Evolutionary conservation across 2,329 filamentous ascomycete species (phyloP).

Genomic region (Ascosphaera apis): DNA sequence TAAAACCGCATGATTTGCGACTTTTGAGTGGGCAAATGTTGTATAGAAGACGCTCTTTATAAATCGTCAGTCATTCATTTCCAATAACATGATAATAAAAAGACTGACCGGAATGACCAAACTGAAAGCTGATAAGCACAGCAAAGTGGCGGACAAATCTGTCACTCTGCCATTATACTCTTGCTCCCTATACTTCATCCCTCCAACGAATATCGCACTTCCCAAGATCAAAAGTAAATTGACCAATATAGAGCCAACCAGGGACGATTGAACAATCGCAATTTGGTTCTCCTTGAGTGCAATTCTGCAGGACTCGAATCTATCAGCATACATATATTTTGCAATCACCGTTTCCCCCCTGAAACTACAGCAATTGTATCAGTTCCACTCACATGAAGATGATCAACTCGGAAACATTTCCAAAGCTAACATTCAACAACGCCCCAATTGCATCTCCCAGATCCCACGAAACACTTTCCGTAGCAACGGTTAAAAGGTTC

Average conservation of each 20-base stretch:
- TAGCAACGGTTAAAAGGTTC: constrained; percentile 47
- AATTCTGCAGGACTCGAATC: no score
- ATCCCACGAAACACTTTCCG: constrained; percentile 48
- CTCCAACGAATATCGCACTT: constrained; percentile 76
- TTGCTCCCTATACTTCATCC: constrained; percentile 70
- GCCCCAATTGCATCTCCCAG: constrained; percentile 53
- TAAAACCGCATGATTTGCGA: neutral
- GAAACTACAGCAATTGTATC: neutral
- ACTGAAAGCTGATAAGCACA: constrained; percentile 78
- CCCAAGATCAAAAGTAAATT: constrained; percentile 75
- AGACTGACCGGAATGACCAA: constrained; percentile 51
- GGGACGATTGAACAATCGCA: constrained; percentile 71
- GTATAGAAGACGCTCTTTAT: neutral
- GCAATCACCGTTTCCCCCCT: no score
- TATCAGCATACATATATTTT: no score
- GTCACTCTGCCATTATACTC: constrained; percentile 86
- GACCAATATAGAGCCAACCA: constrained; percentile 72
- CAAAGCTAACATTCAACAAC: constrained; percentile 54
- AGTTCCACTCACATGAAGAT: constrained; percentile 35
- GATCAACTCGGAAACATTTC: constrained; percentile 59
- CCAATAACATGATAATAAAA: constrained; percentile 36
- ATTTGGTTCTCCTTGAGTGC: constrained; percentile 40
- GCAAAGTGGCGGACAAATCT: constrained; percentile 83
- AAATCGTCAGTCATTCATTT: neutral
- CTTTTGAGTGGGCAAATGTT: neutral